Conservation (phyloP, 83 land plant species). For the Picea abies region DNA sequence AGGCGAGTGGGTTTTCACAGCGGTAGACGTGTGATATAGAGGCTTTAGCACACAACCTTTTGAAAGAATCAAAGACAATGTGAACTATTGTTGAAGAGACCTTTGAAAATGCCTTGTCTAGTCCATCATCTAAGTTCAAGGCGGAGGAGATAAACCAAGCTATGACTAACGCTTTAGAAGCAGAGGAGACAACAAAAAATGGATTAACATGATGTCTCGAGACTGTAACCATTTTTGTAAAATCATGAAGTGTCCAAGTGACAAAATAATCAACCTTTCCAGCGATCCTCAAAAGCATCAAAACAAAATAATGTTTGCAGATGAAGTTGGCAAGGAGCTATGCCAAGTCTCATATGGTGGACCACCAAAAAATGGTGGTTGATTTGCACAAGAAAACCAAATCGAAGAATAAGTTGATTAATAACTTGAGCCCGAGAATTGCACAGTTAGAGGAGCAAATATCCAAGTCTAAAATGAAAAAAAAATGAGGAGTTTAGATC, state of each 20-base stretch:
- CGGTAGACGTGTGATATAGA: conserved; percentile 66
- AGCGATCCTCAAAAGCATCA: conserved; percentile 19
- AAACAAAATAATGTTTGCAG: conserved; percentile 62
- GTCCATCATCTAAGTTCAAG: neutral
- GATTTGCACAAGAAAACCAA: too few species aligned
- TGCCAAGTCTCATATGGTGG: conserved; percentile 37
- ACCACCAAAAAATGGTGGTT: too few species aligned
- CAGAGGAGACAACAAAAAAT: conserved; percentile 38
- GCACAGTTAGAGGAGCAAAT: too few species aligned
- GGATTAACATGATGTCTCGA: conserved; percentile 58
- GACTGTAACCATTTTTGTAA: conserved; percentile 77
- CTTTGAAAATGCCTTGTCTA: conserved; percentile 14
- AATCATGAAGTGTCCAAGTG: conserved; percentile 37
- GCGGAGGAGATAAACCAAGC: conserved; percentile 10
- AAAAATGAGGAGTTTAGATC: too few species aligned
- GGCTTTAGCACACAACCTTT: conserved; percentile 38
- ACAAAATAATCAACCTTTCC: neutral
- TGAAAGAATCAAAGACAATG: conserved; percentile 30
- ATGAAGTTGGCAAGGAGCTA: conserved; percentile 66
- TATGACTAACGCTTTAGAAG: conserved; percentile 34
- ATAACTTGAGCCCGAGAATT: too few species aligned
- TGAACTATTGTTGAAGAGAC: conserved; percentile 34
- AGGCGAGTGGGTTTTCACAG: conserved; percentile 63
- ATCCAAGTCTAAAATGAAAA: too few species aligned
- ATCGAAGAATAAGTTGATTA: too few species aligned